A percentile compares a stretch with the other conserved stretches of the same genome.
Evolutionary conservation across 495 filamentous ascomycete genomes (phyloP).

Genomic region (Aspergillus cristatus): DNA sequence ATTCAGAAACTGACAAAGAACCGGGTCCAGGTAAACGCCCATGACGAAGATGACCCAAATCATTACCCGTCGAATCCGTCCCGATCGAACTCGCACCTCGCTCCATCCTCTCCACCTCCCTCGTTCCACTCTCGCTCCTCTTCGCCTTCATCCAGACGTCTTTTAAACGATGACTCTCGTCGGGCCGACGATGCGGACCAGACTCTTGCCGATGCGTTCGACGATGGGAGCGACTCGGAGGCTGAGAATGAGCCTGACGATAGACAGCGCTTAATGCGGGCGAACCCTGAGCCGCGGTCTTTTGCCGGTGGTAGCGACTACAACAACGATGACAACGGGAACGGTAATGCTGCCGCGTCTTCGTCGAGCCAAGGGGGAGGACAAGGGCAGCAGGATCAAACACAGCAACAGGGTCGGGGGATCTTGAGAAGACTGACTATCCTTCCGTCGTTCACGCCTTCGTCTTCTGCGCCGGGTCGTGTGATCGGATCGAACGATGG

Average conservation of each 20-base stretch:
- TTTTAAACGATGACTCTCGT: conserved; percentile 27
- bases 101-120: conserved; percentile 81
- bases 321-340: too few relatives aligned
- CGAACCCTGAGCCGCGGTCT: conserved; percentile 39
- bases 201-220: conserved; percentile 85
- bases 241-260: conserved; percentile 70
- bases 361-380: conserved; percentile 15
- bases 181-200: conserved; percentile 47
- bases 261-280: conserved; percentile 74
- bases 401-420: conserved; percentile 14
- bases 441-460: conserved; percentile 37
- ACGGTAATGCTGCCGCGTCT: conserved; percentile 19
- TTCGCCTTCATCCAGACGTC: conserved; percentile 53
- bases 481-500: conserved; percentile 70
- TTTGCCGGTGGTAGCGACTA: conserved; percentile 16
- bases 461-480: conserved; percentile 28
- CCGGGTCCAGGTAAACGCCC: conserved; percentile 40
- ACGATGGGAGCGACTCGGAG: conserved; percentile 58
- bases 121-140: conserved; percentile 84
- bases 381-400: background rate
- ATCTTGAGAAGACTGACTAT: conserved; percentile 43
- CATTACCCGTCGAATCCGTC: conserved; percentile 33
- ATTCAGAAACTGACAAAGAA: too few relatives aligned
- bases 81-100: conserved; percentile 31
- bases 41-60: conserved; percentile 40